Conservation (phyloP, 441 rosid genomes). For the Croton setiger region DNA sequence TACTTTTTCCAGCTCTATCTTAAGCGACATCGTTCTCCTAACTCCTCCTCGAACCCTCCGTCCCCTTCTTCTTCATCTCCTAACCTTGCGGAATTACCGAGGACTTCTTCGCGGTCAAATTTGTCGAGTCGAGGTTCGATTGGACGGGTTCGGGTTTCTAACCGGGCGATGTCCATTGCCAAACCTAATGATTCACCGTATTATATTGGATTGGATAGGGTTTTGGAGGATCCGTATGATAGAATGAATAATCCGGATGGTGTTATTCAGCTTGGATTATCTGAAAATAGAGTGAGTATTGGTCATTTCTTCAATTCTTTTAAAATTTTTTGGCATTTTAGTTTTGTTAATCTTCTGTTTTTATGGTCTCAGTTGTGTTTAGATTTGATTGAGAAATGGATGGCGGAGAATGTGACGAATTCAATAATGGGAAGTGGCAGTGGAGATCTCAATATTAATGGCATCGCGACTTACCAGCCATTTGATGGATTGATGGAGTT, state of each 20-base stretch:
- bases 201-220: conserved; percentile 50
- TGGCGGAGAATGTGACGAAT: conserved; percentile 43
- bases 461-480: conserved; percentile 69
- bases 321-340: background rate
- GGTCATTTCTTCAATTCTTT: background rate
- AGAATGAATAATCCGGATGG: conserved; percentile 62
- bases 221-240: conserved; percentile 58
- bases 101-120: conserved; percentile 59
- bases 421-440: conserved; percentile 31
- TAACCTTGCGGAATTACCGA: conserved; percentile 30
- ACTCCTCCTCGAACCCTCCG: conserved; percentile 35
- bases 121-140: conserved; percentile 50
- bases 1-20: conserved; percentile 86
- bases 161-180: conserved; percentile 37
- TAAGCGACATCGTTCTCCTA: conserved; percentile 56
- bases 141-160: conserved; percentile 50
- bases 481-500: conserved; percentile 62
- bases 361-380: conserved; percentile 43
- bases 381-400: conserved; percentile 67
- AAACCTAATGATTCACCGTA: conserved; percentile 56
- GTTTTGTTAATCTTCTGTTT: conserved; percentile 6
- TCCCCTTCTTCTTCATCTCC: conserved; percentile 40
- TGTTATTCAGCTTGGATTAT: conserved; percentile 70
- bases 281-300: conserved; percentile 52
- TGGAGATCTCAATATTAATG: conserved; percentile 40